Conservation (phyloP, 768 basidiomycete species). For the Mycena metata region DNA sequence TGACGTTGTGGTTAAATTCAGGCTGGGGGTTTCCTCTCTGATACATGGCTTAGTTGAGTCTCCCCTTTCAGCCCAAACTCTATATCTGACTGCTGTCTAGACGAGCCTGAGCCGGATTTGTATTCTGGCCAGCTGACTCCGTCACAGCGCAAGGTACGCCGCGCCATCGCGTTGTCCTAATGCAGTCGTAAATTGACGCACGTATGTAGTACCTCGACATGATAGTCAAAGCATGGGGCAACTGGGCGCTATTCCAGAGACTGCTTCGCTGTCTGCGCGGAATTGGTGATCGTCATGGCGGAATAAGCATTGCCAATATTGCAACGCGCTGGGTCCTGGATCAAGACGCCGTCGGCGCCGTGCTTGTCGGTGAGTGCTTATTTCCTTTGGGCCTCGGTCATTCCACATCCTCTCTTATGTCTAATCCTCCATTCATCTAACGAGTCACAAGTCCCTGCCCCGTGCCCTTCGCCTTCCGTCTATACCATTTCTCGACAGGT, state of each 20-base stretch:
- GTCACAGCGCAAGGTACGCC: slow-evolving; percentile 84
- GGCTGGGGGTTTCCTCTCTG: slow-evolving; percentile 88
- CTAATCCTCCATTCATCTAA: too few species aligned
- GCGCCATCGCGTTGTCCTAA: background rate
- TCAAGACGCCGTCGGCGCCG: slow-evolving; percentile 81
- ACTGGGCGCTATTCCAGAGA: slow-evolving; percentile 80
- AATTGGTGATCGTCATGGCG: slow-evolving; percentile 78
- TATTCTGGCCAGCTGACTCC: slow-evolving; percentile 79
- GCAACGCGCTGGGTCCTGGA: slow-evolving; percentile 89
- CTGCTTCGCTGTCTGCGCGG: slow-evolving; percentile 69
- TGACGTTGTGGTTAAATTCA: slow-evolving; percentile 43
- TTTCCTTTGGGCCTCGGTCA: too few species aligned
- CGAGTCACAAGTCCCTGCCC: too few species aligned
- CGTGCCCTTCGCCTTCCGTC: too few species aligned
- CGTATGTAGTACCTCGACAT: slow-evolving; percentile 80
- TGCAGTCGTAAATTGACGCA: background rate
- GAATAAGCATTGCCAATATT: slow-evolving; percentile 80
- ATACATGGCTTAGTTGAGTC: slow-evolving; percentile 69
- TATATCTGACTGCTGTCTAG: slow-evolving; percentile 10
- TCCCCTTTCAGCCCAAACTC: too few species aligned
- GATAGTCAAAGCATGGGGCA: slow-evolving; percentile 84
- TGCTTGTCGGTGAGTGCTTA: slow-evolving; percentile 72
- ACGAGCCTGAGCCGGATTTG: slow-evolving; percentile 74
- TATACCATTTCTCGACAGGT: too few species aligned
- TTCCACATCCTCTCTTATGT: too few species aligned